phyloP scores from a whole-genome alignment of 2,329 filamentous ascomycete genomes.

The Uncinocarpus reesii region DNA sequence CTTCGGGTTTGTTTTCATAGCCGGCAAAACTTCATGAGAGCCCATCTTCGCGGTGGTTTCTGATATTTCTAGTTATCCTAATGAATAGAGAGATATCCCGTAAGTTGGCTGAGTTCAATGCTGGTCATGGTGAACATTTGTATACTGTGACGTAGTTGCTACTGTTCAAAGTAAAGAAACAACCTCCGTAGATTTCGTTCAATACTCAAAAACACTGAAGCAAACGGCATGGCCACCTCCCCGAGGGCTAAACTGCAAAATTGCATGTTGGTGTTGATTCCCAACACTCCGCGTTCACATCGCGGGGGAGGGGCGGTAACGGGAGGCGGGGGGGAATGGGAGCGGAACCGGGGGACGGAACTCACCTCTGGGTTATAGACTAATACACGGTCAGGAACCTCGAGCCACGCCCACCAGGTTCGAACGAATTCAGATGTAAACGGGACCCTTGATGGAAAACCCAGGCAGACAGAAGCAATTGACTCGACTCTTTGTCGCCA shows the following conservation, averaged over 20 bases:
- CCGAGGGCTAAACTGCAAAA: too few relatives aligned
- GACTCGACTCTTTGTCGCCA: conserved; percentile 1
- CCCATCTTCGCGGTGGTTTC: conserved; percentile 13
- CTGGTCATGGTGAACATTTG: too few relatives aligned
- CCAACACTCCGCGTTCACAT: background rate
- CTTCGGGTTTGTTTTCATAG: conserved; percentile 54
- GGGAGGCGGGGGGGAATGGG: background rate
- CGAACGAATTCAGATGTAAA: too few relatives aligned
- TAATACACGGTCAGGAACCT: background rate
- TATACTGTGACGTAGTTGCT: too few relatives aligned
- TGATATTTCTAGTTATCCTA: background rate
- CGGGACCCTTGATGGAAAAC: too few relatives aligned
- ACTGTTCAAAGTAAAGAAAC: too few relatives aligned
- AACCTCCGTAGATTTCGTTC: background rate
- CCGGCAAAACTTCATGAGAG: conserved; percentile 25
- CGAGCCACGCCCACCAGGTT: background rate
- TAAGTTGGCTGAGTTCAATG: background rate
- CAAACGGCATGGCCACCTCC: background rate
- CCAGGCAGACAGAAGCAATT: background rate
- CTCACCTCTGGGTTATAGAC: background rate
- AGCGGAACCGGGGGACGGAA: conserved; percentile 2
- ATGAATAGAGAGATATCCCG: background rate
- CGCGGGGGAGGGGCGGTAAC: conserved; percentile 1
- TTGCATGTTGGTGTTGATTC: background rate
- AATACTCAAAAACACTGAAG: background rate